These are phyloP conservation scores for Podosphaera leucotricha DNA, from an alignment of 2,329 filamentous ascomycete genomes.

Conservation along the genomic window DNA sequence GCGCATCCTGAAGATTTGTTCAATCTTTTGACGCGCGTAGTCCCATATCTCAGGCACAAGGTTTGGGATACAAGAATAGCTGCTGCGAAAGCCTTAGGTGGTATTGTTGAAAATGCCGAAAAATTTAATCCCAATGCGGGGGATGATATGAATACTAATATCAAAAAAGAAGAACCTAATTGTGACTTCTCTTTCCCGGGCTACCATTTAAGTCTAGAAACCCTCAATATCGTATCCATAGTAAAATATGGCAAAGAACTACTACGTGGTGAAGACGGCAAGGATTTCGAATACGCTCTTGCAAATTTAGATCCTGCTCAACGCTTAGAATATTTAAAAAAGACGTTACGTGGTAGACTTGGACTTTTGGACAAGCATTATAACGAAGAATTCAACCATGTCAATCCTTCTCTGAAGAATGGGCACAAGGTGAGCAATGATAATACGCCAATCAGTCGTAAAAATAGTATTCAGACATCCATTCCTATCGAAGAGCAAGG, in stretches of 20 bases:
- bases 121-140: slow-evolving; percentile 65
- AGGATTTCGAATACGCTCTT: slow-evolving; percentile 62
- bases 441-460: slow-evolving; percentile 15
- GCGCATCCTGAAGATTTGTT: slow-evolving; percentile 94
- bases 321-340: slow-evolving; percentile 70
- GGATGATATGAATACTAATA: slow-evolving; percentile 18
- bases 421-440: slow-evolving; percentile 6
- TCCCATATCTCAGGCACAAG: slow-evolving; percentile 87
- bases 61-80: slow-evolving; percentile 94
- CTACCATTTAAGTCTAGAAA: slow-evolving; percentile 44
- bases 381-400: slow-evolving; percentile 56
- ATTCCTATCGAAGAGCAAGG: slow-evolving; percentile 35
- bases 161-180: slow-evolving; percentile 38
- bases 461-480: slow-evolving; percentile 18
- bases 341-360: slow-evolving; percentile 57
- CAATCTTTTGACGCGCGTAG: slow-evolving; percentile 74
- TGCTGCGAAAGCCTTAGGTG: slow-evolving; percentile 78
- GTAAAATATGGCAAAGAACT: slow-evolving; percentile 66
- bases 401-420: slow-evolving; percentile 21
- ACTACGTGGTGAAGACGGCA: slow-evolving; percentile 49
- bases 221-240: slow-evolving; percentile 56
- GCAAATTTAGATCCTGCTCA: slow-evolving; percentile 61
- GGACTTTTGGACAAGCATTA: slow-evolving; percentile 67
- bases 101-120: slow-evolving; percentile 76
- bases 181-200: slow-evolving; percentile 20